phyloP scores from a whole-genome alignment of 768 basidiomycete genomes.

The Cystobasidiopsis lactophilus region DNA sequence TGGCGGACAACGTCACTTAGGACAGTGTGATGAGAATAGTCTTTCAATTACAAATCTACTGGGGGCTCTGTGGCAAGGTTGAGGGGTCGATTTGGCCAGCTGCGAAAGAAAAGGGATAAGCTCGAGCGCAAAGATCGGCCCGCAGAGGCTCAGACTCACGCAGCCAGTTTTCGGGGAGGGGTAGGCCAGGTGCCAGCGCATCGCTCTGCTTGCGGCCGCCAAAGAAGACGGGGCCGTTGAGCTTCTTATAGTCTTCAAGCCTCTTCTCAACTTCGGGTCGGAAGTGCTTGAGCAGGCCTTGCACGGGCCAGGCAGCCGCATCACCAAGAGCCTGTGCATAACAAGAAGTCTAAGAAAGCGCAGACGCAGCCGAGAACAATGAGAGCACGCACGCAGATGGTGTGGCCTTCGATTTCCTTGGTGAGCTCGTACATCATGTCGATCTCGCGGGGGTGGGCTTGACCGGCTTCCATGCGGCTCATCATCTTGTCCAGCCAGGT shows the following conservation, averaged over 20 bases:
- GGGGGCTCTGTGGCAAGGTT: no score
- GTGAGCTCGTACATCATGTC: slow-evolving; percentile 94
- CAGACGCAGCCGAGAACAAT: no score
- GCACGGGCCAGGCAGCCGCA: slow-evolving; percentile 95
- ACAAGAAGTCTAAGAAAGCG: slow-evolving; percentile 34
- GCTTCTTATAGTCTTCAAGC: slow-evolving; percentile 50
- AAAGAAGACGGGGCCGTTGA: slow-evolving; percentile 64
- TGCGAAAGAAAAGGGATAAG: no score
- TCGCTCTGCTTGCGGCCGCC: slow-evolving; percentile 34
- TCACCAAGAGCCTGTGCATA: slow-evolving; percentile 55
- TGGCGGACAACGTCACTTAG: no score
- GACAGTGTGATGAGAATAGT: no score
- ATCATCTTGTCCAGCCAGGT: slow-evolving; percentile 99
- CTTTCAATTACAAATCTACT: no score
- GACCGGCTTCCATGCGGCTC: slow-evolving; percentile 80
- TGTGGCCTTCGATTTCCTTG: slow-evolving; percentile 10
- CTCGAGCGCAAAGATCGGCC: no score
- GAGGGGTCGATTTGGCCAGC: no score
- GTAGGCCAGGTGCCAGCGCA: not conserved
- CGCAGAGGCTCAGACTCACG: no score
- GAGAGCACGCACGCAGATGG: no score
- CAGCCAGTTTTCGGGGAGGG: not conserved
- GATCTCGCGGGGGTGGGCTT: slow-evolving; percentile 77
- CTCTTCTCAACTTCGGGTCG: slow-evolving; percentile 80
- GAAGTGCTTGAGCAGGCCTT: slow-evolving; percentile 94